These are phyloP conservation scores for Pythium rishiriense DNA, from an alignment of 352 stramenopile genomes.

Conservation along the genomic window DNA sequence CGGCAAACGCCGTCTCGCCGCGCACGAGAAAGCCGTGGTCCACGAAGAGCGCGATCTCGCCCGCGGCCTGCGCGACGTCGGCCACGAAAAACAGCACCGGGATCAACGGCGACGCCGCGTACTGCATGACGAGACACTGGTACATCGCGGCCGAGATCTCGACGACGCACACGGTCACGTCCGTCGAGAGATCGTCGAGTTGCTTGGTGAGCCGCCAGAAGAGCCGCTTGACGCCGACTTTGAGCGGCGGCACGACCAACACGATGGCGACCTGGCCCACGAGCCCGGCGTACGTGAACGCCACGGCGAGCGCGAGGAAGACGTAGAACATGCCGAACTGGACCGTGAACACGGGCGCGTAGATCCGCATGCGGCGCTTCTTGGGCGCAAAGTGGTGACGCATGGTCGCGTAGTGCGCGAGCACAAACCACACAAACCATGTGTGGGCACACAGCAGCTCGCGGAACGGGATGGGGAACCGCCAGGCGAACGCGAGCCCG, in stretches of 20 bases:
- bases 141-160: slow-evolving; percentile 22
- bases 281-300: slow-evolving; percentile 4
- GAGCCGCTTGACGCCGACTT: slow-evolving; percentile 12
- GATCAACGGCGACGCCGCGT: slow-evolving; percentile 4
- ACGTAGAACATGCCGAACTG: slow-evolving; percentile 24
- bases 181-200: slow-evolving; percentile 21
- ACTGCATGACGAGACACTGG: slow-evolving; percentile 19
- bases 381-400: slow-evolving; percentile 6
- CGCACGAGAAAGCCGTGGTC: slow-evolving; percentile 17
- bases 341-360: slow-evolving; percentile 16
- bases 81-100: slow-evolving; percentile 12
- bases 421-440: slow-evolving; percentile 6
- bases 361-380: slow-evolving; percentile 8
- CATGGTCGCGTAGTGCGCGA: slow-evolving; percentile 12
- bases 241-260: slow-evolving; percentile 12
- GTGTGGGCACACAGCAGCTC: slow-evolving; percentile 15
- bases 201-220: slow-evolving; percentile 10
- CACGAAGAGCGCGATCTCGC: slow-evolving; percentile 16
- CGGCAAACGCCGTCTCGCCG: slow-evolving; percentile 10
- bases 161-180: slow-evolving; percentile 23
- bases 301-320: slow-evolving; percentile 17
- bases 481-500: slow-evolving; percentile 17
- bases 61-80: slow-evolving; percentile 5
- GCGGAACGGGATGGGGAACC: slow-evolving; percentile 23
- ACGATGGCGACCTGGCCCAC: slow-evolving; percentile 10